Evolutionary conservation across 2,329 filamentous ascomycete genomes (phyloP).

Genomic region (Phaeomoniella chlamydospora): DNA sequence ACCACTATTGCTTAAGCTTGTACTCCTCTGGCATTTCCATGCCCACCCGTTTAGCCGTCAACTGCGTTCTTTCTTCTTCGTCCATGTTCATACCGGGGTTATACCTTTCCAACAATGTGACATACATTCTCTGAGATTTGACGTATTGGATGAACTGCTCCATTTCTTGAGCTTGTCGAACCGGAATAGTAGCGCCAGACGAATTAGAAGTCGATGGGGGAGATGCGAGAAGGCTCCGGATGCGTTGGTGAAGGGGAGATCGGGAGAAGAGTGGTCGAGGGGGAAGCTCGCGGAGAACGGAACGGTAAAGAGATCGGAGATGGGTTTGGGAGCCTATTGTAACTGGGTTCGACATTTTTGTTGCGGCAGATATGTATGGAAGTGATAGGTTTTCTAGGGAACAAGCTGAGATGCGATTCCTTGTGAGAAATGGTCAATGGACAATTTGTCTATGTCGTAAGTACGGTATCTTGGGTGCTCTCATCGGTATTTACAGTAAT

Average conservation of each 20-base stretch:
- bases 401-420: too few relatives aligned
- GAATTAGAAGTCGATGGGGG: constrained; percentile 13
- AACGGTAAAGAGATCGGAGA: constrained; percentile 70
- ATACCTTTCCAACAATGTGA: constrained; percentile 72
- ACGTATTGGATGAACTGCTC: constrained; percentile 71
- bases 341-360: background rate
- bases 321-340: constrained; percentile 24
- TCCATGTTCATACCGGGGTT: constrained; percentile 86
- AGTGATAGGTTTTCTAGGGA: too few relatives aligned
- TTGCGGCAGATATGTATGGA: too few relatives aligned
- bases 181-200: constrained; percentile 12
- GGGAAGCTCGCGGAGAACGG: constrained; percentile 78
- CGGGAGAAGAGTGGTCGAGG: constrained; percentile 43
- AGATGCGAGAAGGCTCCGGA: constrained; percentile 48
- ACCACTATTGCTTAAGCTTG: background rate
- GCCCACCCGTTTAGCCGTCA: constrained; percentile 76
- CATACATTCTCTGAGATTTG: constrained; percentile 72
- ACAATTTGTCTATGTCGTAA: too few relatives aligned
- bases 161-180: constrained; percentile 34
- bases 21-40: constrained; percentile 66
- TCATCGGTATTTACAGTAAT: too few relatives aligned
- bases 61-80: constrained; percentile 64
- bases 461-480: too few relatives aligned
- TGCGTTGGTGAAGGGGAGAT: constrained; percentile 54
- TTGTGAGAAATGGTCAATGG: too few relatives aligned